These are phyloP conservation scores for Phaeosphaeriaceae sp. DNA, from an alignment of 2,329 filamentous ascomycete species.

Conservation along the genomic window DNA sequence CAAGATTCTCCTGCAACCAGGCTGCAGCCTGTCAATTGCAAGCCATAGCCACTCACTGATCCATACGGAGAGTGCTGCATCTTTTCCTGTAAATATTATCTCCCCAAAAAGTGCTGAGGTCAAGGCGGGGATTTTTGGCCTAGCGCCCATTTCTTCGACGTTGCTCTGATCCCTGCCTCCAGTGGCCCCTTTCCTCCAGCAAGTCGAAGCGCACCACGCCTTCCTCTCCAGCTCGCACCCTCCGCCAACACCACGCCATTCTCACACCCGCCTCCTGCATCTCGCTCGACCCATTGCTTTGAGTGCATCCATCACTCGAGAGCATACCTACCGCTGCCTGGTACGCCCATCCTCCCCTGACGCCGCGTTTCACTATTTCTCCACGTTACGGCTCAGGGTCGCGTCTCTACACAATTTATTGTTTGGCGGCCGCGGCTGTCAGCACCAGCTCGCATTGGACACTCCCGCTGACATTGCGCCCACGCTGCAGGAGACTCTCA, in stretches of 20 bases:
- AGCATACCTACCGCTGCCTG: constrained; percentile 47
- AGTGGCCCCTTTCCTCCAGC: constrained; percentile 47
- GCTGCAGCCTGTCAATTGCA: constrained; percentile 34
- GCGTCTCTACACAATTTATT: constrained; percentile 33
- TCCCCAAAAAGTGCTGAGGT: constrained; percentile 5
- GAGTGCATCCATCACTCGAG: constrained; percentile 43
- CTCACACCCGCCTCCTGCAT: constrained; percentile 31
- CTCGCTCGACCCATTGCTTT: constrained; percentile 36
- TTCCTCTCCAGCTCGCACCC: constrained; percentile 44
- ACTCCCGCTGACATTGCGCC: constrained; percentile 30
- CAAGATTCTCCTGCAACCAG: constrained; percentile 15
- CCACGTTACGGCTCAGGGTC: constrained; percentile 41
- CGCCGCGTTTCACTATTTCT: constrained; percentile 42
- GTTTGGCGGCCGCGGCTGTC: constrained; percentile 33
- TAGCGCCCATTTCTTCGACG: constrained; percentile 42
- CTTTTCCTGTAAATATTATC: constrained; percentile 1
- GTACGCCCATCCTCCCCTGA: constrained; percentile 36
- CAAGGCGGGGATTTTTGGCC: constrained; percentile 41
- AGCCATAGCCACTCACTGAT: constrained; percentile 6
- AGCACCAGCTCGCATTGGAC: constrained; percentile 19
- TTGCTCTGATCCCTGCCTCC: constrained; percentile 44
- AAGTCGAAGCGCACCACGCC: constrained; percentile 42
- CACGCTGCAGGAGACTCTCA: constrained; percentile 41
- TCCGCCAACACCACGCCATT: constrained; percentile 36
- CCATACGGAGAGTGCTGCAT: constrained; percentile 1